Evolutionary conservation across 2,329 filamentous ascomycete species (phyloP).

Genomic region (Phaeosphaeriaceae sp.): DNA sequence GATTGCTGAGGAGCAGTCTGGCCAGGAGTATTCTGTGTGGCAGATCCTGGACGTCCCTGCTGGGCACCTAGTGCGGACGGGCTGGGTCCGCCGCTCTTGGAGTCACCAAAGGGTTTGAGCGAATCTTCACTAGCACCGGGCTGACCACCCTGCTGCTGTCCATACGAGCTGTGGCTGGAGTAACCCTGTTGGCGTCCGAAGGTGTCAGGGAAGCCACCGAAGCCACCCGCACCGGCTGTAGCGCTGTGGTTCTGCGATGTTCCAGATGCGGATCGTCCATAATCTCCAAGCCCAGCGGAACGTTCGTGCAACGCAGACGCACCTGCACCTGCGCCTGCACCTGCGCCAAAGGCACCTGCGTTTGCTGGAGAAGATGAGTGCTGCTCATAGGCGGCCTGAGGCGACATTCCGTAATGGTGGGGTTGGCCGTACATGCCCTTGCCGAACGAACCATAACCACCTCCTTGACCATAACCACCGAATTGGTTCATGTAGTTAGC

Average conservation of each 20-base stretch:
- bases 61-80: conserved; percentile 64
- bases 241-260: conserved; percentile 61
- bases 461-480: conserved; percentile 59
- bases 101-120: conserved; percentile 64
- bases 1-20: conserved; percentile 62
- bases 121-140: conserved; percentile 59
- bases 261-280: conserved; percentile 66
- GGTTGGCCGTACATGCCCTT: conserved; percentile 70
- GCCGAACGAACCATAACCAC: conserved; percentile 59
- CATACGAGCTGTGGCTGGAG: conserved; percentile 56
- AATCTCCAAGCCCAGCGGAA: conserved; percentile 64
- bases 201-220: conserved; percentile 63
- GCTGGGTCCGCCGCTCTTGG: conserved; percentile 64
- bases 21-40: conserved; percentile 64
- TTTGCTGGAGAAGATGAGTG: conserved; percentile 71
- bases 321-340: neutral
- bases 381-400: conserved; percentile 65
- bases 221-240: conserved; percentile 57
- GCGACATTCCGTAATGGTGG: conserved; percentile 65
- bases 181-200: conserved; percentile 67
- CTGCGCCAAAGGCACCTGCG: conserved; percentile 57
- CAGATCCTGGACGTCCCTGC: conserved; percentile 68
- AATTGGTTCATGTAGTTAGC: conserved; percentile 69
- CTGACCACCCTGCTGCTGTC: conserved; percentile 59
- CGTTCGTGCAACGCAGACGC: conserved; percentile 55